Conservation (phyloP, 306 rosid genomes). For the Begonia masoniana region DNA sequence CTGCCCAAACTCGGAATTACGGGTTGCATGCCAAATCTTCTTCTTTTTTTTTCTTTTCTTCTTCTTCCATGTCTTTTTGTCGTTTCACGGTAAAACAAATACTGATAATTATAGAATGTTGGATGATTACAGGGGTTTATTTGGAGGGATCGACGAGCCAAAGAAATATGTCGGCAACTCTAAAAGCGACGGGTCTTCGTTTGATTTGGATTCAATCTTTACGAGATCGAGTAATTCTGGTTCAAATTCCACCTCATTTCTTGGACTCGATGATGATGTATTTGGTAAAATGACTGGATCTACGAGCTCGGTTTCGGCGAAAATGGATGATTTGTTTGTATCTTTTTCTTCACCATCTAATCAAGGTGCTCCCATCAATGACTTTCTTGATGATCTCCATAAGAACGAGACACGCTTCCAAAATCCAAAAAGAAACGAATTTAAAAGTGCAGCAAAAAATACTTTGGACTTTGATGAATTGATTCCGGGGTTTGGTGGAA, state of each 20-base stretch:
- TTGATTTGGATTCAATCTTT: conserved; percentile 48
- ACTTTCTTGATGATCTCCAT: conserved; percentile 37
- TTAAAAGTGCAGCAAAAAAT: conserved; percentile 3
- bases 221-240: conserved; percentile 25
- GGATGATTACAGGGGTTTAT: conserved; percentile 29
- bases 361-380: conserved; percentile 32
- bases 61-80: conserved; percentile 19
- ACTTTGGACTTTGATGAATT: conserved; percentile 41
- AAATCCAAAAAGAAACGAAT: conserved; percentile 9
- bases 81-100: conserved; percentile 14
- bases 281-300: conserved; percentile 51
- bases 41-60: conserved; percentile 22
- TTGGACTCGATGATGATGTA: conserved; percentile 36
- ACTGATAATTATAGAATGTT: conserved; percentile 20
- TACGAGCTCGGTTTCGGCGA: conserved; percentile 17
- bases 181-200: conserved; percentile 14
- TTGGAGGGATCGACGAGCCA: conserved; percentile 24
- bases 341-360: conserved; percentile 23
- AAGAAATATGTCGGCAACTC: conserved; percentile 12
- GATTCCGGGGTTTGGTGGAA: conserved; percentile 65
- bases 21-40: conserved; percentile 22
- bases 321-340: conserved; percentile 19
- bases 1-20: conserved; percentile 16
- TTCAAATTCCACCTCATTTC: conserved; percentile 16
- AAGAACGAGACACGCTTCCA: conserved; percentile 20